Conservation (phyloP, 2,329 filamentous ascomycete species). For the Didymella pomorum region DNA sequence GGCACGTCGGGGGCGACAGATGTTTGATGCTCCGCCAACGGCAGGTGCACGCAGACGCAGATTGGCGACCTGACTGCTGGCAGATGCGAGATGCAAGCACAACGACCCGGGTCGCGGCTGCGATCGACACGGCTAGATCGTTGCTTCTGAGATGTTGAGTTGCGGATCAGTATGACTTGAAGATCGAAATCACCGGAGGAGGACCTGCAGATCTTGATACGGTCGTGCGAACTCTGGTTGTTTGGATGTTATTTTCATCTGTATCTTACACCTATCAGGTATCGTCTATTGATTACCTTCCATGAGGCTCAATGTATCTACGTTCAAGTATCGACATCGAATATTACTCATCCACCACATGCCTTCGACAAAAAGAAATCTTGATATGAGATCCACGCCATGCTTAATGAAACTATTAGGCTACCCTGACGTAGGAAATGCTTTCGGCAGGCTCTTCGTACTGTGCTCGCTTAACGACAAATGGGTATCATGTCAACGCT, state of each 20-base stretch:
- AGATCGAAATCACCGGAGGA: slow-evolving; percentile 9
- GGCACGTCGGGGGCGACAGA: slow-evolving; percentile 4
- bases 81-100: not conserved
- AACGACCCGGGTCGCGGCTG: not conserved
- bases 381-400: slow-evolving; percentile 26
- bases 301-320: slow-evolving; percentile 29
- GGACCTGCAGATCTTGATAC: slow-evolving; percentile 3
- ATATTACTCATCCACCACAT: slow-evolving; percentile 31
- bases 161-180: not conserved
- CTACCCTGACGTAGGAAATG: slow-evolving; percentile 25
- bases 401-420: slow-evolving; percentile 32
- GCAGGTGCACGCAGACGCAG: not conserved
- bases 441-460: slow-evolving; percentile 11
- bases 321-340: slow-evolving; percentile 36
- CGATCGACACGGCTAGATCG: slow-evolving; percentile 1
- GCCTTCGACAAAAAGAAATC: slow-evolving; percentile 17
- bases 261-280: slow-evolving; percentile 3
- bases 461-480: slow-evolving; percentile 13
- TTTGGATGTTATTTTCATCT: slow-evolving; percentile 1
- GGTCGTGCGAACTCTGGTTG: not conserved
- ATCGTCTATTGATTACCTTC: slow-evolving; percentile 5
- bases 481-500: slow-evolving; percentile 38
- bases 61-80: not conserved
- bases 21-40: slow-evolving; percentile 1
- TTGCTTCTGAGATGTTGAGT: not conserved